A percentile compares a stretch with the other conserved stretches of the same genome.
Conservation (phyloP, 2,329 filamentous ascomycete genomes). For the Tetracladium maxilliforme region DNA sequence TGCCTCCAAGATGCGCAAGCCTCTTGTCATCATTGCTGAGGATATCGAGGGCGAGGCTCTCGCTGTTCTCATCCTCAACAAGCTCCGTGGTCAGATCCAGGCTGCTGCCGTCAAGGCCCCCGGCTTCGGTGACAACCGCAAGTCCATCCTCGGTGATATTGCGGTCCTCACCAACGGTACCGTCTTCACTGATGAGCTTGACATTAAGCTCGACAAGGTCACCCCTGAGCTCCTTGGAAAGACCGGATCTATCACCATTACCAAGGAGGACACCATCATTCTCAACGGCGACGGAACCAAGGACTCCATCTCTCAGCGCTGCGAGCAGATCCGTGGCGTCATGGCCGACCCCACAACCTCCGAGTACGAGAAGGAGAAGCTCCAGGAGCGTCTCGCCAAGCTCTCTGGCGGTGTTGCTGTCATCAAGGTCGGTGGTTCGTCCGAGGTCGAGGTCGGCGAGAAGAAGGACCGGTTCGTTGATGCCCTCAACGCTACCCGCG, state of each 20-base stretch:
- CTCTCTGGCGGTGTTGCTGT: constrained; percentile 97
- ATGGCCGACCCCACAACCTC: constrained; percentile 88
- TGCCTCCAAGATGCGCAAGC: constrained; percentile 87
- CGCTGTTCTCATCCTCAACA: constrained; percentile 98
- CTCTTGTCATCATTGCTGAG: constrained; percentile 96
- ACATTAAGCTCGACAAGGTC: constrained; percentile 97
- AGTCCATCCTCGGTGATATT: constrained; percentile 96
- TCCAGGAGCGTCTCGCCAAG: constrained; percentile 98
- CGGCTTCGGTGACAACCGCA: constrained; percentile 99
- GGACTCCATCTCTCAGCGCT: constrained; percentile 84
- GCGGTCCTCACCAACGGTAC: constrained; percentile 91
- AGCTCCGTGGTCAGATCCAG: constrained; percentile 98
- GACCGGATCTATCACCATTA: constrained; percentile 97
- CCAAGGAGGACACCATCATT: constrained; percentile 98
- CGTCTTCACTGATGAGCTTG: constrained; percentile 96
- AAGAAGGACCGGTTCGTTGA: constrained; percentile 99
- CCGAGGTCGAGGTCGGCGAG: constrained; percentile 96
- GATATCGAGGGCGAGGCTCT: constrained; percentile 98
- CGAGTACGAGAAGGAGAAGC: constrained; percentile 99
- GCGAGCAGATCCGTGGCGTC: constrained; percentile 97
- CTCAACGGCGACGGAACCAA: constrained; percentile 95
- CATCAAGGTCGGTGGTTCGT: constrained; percentile 96
- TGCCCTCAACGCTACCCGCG: constrained; percentile 92
- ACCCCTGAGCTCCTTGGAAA: constrained; percentile 92
- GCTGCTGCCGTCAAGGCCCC: constrained; percentile 97